Evolutionary conservation across 2,329 filamentous ascomycete species (phyloP), one percentile per base, ranked within the genome.

Genomic region (Scytalidium sp.): DNA sequence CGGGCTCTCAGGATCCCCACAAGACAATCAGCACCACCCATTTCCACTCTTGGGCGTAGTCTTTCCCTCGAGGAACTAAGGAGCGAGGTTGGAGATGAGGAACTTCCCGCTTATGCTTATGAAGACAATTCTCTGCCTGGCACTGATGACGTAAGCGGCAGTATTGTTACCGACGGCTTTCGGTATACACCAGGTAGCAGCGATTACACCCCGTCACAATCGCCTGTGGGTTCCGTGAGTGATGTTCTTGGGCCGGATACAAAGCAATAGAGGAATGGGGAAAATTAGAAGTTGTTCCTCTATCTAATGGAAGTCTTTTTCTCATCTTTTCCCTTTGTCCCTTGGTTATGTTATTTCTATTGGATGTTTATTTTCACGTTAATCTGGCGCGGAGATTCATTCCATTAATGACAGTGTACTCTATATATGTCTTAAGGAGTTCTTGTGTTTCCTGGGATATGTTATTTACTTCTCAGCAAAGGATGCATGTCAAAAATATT

Each of bases 81-180:
- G 7, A 51, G 46, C 13, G 52, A 55, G 21, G 22, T 55, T 15
- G 53, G 54, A 3, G 45, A 43, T 27, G 59, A 60, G 32, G 56
- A 61, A 22, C 41, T 61, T 8, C 60, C 59, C n/a, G 58, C 59
- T 4, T 60, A 63, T 43, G 60, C 58, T 29, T 55, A 62, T 50
- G 52, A 54, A 27, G 57, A 62, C 48, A 54, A 54, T 10, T 39
- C 13, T 36, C 32, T 36, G 15, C 6, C 32, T 15, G 11, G 4
- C 21, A 42, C 32, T 4, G 25, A 41, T 22, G 46, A 51, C 22
- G n/a, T 21, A 17, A 57, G 56, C 41, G 60, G 62, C 3, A 54
- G 51, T 17, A 20, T 62, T 3, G 53, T 64, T 11, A 56, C 61
- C 2, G 59, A 64, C 58, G 62, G 62, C 0, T 63, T 63, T 22